Base-by-base conservation (phyloP, 805 yeast genomes). In the Phaffomyces opuntiae region DNA sequence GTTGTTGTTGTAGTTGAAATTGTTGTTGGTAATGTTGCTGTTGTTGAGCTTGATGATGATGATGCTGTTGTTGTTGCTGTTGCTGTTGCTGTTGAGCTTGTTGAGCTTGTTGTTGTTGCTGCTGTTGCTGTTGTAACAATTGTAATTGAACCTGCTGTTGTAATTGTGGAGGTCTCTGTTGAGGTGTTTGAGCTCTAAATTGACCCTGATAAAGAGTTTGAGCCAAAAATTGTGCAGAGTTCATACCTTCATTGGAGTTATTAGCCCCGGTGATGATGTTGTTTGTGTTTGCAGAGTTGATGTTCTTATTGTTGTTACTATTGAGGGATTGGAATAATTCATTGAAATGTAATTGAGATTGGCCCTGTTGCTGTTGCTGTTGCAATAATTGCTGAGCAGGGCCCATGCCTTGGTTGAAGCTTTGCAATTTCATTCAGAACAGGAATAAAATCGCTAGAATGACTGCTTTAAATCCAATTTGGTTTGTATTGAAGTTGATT, bases 121-220 rank as follows among this genome's bases (percentile, higher is more conserved):
- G 52, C 45, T 53, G 51, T 49, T 59, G 52, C 45, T 53, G 52
- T 39, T 55, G 64, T 16, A 41, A 31, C 25, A 56, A 66, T 43
- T 62, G 66, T 26, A 52, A 60, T 41, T 57, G 70, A 17, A 59
- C 61, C 37, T 59, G 65, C 36, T 61, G 64, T 44, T 60, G 64
- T 43, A 47, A 16, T 29, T 58, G 67, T 44, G 54, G 50, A 12
- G 53, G 51, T 52, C 61, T 53, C 46, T 53, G 52, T 37, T 57
- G 65, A 19, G 66, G 64, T 11, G 67, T 64, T 36, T 53, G 61
- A 13, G 65, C 53, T 36, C 70, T 59, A 50, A 62, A 69, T 27
- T 61, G 63, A 34, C 72, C 70, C 44, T 66, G 75, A 45, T 67
- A 70, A 36, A 67, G 50, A 6, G 70, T 59, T 49, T 69, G 74